Evolutionary conservation across 345 rosid species (phyloP), one percentile per base, ranked within the genome.

Genomic region (Eucalyptus camaldulensis): DNA sequence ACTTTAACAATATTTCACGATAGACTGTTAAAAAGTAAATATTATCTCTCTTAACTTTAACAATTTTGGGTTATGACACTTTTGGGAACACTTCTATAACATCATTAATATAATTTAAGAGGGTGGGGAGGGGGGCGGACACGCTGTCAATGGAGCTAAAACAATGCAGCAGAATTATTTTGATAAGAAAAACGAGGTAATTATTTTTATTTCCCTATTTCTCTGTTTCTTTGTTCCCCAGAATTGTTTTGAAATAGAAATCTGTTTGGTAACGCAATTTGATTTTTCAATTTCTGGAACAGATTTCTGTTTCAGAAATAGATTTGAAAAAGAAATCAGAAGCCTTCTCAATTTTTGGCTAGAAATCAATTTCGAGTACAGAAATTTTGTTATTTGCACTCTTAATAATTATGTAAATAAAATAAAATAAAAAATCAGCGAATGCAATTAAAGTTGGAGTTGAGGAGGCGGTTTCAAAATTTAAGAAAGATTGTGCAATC

Each of bases 161-260:
- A 69, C 14, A 62, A 62, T 62, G 13, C 19, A 29, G 8, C 17
- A 29, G 17, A 8, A 69, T 17, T 8, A 31, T 69, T 69, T 8
- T 33, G 6, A 8, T 9, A 69, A 8, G 13, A 17, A 5, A 69
- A 69, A 33, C 4, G 13, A 33, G 80, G 2, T 69, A 17, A 69
- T 49, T 49, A 13, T 49, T 49, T 49, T 49, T 49, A 49, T 1
- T 49, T 49, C 1, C 2, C 2, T 49, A 49, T 49, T 49, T 49
- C 6, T 49, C 15, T 13, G 2, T 49, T 49, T 49, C 2, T 49
- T 1, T 13, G 6, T 13, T 49, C 2, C 4, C 14, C 2, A 0
- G 0, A 49, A 13, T 6, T 4, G 0, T 4, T 49, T 49, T 49
- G 15, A 2, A 49, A 49, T 49, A 13, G 0, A 49, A 49, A 49